phyloP scores from a whole-genome alignment of 2,329 filamentous ascomycete species.

The Fusarium temperatum region DNA sequence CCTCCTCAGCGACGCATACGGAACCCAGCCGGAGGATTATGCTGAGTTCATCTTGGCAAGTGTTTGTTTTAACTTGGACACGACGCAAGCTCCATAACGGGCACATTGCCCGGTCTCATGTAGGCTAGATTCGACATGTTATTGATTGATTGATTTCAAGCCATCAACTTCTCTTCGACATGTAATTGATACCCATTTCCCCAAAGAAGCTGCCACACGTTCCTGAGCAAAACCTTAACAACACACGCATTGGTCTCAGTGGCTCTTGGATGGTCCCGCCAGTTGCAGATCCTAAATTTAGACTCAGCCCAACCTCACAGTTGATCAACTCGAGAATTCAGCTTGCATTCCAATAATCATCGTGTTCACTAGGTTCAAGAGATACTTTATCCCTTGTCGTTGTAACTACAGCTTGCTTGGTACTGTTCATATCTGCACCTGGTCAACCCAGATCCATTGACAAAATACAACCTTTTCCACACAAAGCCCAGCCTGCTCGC shows the following conservation, averaged over 20 bases:
- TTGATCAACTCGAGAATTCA: neutral
- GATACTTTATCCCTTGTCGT: conserved; percentile 22
- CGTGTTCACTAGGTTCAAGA: conserved; percentile 36
- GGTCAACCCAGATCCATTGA: conserved; percentile 18
- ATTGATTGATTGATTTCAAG: neutral
- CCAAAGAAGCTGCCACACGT: conserved; percentile 20
- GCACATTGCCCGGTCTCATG: neutral
- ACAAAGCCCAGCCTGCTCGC: conserved; percentile 10
- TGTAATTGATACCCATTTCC: conserved; percentile 25
- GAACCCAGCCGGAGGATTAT: neutral
- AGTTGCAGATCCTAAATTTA: conserved; percentile 15
- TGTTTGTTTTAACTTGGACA: neutral
- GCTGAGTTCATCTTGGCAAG: neutral
- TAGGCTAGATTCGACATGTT: conserved; percentile 20
- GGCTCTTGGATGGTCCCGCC: neutral
- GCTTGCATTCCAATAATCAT: conserved; percentile 41
- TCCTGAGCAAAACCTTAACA: conserved; percentile 20
- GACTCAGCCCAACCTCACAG: neutral
- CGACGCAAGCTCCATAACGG: neutral
- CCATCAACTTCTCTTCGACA: neutral
- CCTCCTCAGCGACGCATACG: conserved; percentile 6
- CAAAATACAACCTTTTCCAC: conserved; percentile 14
- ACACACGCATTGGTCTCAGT: neutral
- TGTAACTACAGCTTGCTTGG: conserved; percentile 30
- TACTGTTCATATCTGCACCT: conserved; percentile 32